These are phyloP conservation scores for Micromonas commoda DNA, from an alignment of 139 green algal genomes.

Conservation along the genomic window DNA sequence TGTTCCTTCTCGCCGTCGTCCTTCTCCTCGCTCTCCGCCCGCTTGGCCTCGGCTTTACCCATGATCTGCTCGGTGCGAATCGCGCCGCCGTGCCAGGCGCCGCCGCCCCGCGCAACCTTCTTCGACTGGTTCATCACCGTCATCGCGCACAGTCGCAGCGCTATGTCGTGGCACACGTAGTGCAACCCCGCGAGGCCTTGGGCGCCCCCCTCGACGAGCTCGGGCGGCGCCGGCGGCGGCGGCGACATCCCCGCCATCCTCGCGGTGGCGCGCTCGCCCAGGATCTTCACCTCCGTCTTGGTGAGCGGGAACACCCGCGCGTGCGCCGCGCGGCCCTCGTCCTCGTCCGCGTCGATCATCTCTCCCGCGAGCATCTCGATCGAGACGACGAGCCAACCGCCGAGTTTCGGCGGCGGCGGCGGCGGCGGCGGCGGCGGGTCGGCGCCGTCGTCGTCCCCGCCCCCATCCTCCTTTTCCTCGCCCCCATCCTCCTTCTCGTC, in stretches of 20 bases:
- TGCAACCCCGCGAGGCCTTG: background rate
- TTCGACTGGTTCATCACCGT: background rate
- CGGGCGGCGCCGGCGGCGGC: background rate
- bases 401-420: background rate
- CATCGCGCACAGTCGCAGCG: background rate
- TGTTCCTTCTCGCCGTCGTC: background rate
- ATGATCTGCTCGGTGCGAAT: background rate
- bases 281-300: background rate
- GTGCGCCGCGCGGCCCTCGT: too few species aligned
- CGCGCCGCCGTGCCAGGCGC: too few species aligned
- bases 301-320: background rate
- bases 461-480: background rate
- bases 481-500: too few species aligned
- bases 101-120: background rate
- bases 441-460: too few species aligned
- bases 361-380: constrained; percentile 10
- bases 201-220: background rate
- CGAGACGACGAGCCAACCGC: background rate
- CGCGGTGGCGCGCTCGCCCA: background rate
- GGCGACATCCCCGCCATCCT: background rate
- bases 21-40: too few species aligned
- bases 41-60: too few species aligned
- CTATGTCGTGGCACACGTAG: background rate
- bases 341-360: background rate
- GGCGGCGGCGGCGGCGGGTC: background rate